A percentile compares a stretch with the other conserved stretches of the same genome.
phyloP scores from a whole-genome alignment of 306 rosid species.

The Sicyos edulis region DNA sequence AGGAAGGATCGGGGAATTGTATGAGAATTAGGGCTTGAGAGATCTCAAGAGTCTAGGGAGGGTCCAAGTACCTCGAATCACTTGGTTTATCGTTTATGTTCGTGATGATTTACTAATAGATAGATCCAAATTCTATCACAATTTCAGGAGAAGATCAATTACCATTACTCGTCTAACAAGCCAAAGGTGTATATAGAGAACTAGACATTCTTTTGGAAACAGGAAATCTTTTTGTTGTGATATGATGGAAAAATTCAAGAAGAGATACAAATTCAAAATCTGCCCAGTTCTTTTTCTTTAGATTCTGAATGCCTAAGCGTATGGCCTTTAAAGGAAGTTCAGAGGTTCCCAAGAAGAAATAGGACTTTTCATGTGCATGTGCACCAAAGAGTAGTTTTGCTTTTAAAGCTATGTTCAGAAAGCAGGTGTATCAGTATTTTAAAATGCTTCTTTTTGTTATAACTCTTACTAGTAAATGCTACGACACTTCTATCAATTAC shows the following conservation, averaged over 20 bases:
- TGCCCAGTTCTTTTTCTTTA: neutral
- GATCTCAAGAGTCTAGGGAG: no score
- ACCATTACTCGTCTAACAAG: neutral
- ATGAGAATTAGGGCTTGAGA: no score
- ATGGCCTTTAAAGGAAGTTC: neutral
- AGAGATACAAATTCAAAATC: neutral
- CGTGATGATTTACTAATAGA: no score
- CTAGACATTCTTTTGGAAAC: neutral
- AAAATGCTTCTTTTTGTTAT: neutral
- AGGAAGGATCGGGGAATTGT: no score
- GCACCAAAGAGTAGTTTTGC: neutral
- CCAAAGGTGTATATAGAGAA: neutral
- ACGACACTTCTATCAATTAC: neutral
- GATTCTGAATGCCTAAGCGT: neutral
- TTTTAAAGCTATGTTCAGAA: neutral
- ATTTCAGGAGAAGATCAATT: neutral
- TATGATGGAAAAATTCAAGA: neutral
- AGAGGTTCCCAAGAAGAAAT: neutral
- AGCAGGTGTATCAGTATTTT: neutral
- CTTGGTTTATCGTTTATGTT: no score
- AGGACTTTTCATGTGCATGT: neutral
- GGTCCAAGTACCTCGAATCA: no score
- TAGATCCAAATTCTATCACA: no score
- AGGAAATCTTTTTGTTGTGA: neutral
- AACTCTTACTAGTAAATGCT: neutral